Percentiles rank a stretch among this genome's conserved stretches.
These are phyloP conservation scores for Sabuloglossum arenarium DNA, from an alignment of 495 filamentous ascomycete genomes.

Conservation along the genomic window DNA sequence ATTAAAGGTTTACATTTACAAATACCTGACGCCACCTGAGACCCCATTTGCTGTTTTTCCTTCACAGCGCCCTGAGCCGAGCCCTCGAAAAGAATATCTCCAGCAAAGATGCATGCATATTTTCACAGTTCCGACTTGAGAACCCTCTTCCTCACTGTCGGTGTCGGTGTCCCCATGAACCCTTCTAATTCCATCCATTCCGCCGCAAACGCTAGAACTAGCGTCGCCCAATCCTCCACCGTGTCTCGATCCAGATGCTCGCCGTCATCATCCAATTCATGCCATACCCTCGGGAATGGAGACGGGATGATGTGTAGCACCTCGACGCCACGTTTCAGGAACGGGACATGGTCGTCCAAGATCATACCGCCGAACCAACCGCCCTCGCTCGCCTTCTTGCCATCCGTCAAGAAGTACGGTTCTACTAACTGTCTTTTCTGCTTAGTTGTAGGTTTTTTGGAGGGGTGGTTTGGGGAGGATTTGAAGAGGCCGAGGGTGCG, in stretches of 20 bases:
- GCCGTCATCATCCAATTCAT: constrained; percentile 63
- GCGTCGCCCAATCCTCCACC: constrained; percentile 68
- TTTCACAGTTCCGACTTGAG: neutral
- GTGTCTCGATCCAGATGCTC: constrained; percentile 69
- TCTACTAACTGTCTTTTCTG: neutral
- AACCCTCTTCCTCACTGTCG: neutral
- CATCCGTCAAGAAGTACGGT: constrained; percentile 21
- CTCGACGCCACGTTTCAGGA: constrained; percentile 66
- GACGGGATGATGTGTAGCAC: constrained; percentile 71
- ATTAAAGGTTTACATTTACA: too few species aligned
- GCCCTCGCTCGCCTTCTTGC: constrained; percentile 28
- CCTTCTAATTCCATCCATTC: constrained; percentile 90
- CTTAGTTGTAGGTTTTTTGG: neutral
- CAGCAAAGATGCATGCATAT: neutral
- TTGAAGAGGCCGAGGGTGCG: constrained; percentile 32
- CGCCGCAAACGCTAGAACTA: constrained; percentile 64
- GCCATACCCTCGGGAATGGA: constrained; percentile 75
- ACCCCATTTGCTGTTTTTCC: neutral
- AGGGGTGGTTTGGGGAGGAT: constrained; percentile 18
- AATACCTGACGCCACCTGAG: too few species aligned
- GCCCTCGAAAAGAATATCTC: too few species aligned
- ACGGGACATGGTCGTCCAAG: constrained; percentile 79
- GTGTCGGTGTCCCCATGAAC: constrained; percentile 12
- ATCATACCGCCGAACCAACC: constrained; percentile 29
- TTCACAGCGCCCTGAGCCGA: too few species aligned